Conservation (phyloP, 805 yeast species). For the Schizosaccharomyces octosporus region DNA sequence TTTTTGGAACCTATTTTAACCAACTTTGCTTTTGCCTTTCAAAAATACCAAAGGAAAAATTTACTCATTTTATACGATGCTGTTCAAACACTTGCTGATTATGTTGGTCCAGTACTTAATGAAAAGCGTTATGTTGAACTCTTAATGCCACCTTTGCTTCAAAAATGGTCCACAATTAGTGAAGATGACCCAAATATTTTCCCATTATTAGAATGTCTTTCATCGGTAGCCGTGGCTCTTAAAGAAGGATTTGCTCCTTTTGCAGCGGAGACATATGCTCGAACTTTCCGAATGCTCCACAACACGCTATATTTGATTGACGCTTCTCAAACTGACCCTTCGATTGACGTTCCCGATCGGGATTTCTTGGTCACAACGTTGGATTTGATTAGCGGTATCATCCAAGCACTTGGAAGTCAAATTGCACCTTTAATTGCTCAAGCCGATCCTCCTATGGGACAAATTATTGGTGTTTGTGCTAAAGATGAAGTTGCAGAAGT, state of each 20-base stretch:
- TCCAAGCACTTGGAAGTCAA: slow-evolving; percentile 54
- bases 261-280: slow-evolving; percentile 62
- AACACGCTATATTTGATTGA: slow-evolving; percentile 44
- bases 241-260: slow-evolving; percentile 71
- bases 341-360: slow-evolving; percentile 43
- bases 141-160: slow-evolving; percentile 58
- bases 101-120: slow-evolving; percentile 33
- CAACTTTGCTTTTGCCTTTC: slow-evolving; percentile 52
- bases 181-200: slow-evolving; percentile 72
- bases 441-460: slow-evolving; percentile 22
- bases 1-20: slow-evolving; percentile 41
- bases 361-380: slow-evolving; percentile 74
- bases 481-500: slow-evolving; percentile 64
- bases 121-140: slow-evolving; percentile 31
- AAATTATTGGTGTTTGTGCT: slow-evolving; percentile 39
- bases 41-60: slow-evolving; percentile 57
- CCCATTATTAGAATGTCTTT: slow-evolving; percentile 81
- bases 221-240: slow-evolving; percentile 67
- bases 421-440: slow-evolving; percentile 8
- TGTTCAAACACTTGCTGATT: slow-evolving; percentile 67
- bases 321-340: slow-evolving; percentile 38
- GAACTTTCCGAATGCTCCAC: slow-evolving; percentile 47
- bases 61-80: slow-evolving; percentile 69
- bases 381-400: slow-evolving; percentile 75
- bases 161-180: slow-evolving; percentile 48